Percentiles rank a stretch among this genome's conserved stretches.
phyloP scores from a whole-genome alignment of 345 rosid species.

The Eucalyptus tenuipes region DNA sequence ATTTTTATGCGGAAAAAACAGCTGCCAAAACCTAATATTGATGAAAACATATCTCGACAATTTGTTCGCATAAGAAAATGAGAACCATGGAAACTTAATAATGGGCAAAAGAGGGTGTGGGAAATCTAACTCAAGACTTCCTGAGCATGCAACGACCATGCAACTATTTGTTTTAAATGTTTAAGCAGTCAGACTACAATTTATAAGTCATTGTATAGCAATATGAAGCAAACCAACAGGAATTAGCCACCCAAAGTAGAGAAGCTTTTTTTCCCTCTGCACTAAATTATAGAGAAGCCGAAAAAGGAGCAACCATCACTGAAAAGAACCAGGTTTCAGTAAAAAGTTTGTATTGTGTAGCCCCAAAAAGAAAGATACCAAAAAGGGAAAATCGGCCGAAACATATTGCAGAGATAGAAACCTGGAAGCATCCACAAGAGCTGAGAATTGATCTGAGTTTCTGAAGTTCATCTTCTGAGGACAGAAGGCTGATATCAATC shows the following conservation, averaged over 20 bases:
- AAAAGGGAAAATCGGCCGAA: not conserved
- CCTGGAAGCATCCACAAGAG: constrained; percentile 40
- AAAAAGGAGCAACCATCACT: not conserved
- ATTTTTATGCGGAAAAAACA: too few relatives aligned
- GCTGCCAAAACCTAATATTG: not conserved
- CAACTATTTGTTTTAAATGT: not conserved
- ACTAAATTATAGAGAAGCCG: not conserved
- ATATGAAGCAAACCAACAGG: not conserved
- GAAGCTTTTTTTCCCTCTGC: not conserved
- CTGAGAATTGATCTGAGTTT: constrained; percentile 20
- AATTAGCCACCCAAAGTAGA: not conserved
- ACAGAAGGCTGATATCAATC: constrained; percentile 10
- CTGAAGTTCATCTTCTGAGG: not conserved
- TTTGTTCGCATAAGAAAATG: not conserved
- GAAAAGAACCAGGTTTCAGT: not conserved
- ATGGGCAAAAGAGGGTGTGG: not conserved
- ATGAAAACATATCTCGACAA: not conserved
- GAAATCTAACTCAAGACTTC: not conserved
- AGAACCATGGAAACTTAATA: not conserved
- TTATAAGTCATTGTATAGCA: not conserved
- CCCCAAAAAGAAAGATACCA: not conserved
- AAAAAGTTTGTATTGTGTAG: not conserved
- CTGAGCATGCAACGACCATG: not conserved
- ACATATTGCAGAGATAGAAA: not conserved
- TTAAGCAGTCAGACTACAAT: not conserved